phyloP scores from a whole-genome alignment of 129 eudicot genomes.

The Logfia minima region DNA sequence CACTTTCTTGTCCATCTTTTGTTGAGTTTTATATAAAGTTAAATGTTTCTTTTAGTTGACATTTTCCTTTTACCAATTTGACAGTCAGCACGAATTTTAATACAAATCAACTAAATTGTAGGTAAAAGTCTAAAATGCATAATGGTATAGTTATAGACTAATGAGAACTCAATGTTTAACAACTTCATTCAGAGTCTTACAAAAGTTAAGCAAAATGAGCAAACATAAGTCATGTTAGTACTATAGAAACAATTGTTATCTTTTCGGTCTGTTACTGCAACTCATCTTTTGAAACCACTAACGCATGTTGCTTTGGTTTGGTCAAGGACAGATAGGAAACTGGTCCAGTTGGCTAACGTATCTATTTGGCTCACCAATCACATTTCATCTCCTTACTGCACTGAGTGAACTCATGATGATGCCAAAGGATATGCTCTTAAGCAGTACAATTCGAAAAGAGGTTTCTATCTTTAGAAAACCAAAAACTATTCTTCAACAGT shows the following conservation, averaged over 20 bases:
- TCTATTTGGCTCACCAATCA: conserved; percentile 55
- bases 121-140: not conserved
- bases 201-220: not conserved
- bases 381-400: conserved; percentile 69
- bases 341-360: conserved; percentile 96
- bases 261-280: not conserved
- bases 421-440: conserved; percentile 91
- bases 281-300: not conserved
- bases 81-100: too few relatives aligned
- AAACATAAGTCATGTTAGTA: not conserved
- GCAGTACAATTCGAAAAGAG: conserved; percentile 77
- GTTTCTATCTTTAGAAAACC: conserved; percentile 29
- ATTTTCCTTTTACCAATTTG: too few relatives aligned
- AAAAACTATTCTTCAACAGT: not conserved
- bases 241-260: not conserved
- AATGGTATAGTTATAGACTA: not conserved
- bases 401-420: conserved; percentile 99
- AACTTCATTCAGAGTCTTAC: not conserved
- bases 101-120: not conserved
- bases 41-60: too few relatives aligned
- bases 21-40: too few relatives aligned
- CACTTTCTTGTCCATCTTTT: too few relatives aligned
- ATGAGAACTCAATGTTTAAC: conserved; percentile 2
- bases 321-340: conserved; percentile 68
- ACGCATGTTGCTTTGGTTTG: conserved; percentile 9